phyloP scores from a whole-genome alignment of 2,329 filamentous ascomycete genomes.

The Microsporum ferrugineum region DNA sequence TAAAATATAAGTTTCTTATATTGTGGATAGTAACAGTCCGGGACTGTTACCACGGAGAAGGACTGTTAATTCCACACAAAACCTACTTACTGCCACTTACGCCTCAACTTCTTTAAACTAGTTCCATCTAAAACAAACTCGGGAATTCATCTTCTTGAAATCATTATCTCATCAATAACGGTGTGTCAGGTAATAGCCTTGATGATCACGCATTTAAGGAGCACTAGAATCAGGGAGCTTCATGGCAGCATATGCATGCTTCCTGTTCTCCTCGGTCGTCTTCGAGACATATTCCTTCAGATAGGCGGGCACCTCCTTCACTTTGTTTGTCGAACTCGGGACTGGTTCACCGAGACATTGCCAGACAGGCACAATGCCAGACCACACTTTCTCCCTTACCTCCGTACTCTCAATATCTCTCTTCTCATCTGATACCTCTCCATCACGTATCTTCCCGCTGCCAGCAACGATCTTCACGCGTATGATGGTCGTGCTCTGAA shows the following conservation, averaged over 20 bases:
- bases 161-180: too few relatives aligned
- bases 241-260: slow-evolving; percentile 32
- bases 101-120: neutral
- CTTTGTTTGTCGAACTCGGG: slow-evolving; percentile 47
- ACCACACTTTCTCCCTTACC: slow-evolving; percentile 44
- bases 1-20: neutral
- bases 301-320: slow-evolving; percentile 50
- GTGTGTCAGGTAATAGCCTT: too few relatives aligned
- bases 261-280: slow-evolving; percentile 35
- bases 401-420: slow-evolving; percentile 41
- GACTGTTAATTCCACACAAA: neutral
- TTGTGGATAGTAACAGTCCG: neutral
- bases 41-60: neutral
- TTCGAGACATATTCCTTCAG: slow-evolving; percentile 43
- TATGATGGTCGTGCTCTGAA: slow-evolving; percentile 63
- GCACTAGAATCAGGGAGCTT: neutral
- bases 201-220: neutral
- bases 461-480: slow-evolving; percentile 57
- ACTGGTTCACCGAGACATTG: slow-evolving; percentile 53
- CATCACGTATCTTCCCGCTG: slow-evolving; percentile 62
- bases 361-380: slow-evolving; percentile 54
- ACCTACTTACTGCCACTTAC: neutral
- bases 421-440: slow-evolving; percentile 51
- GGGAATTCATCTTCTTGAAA: too few relatives aligned
- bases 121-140: too few relatives aligned